These are phyloP conservation scores for Thielaviopsis populi DNA, from an alignment of 2,329 filamentous ascomycete genomes.

Conservation along the genomic window DNA sequence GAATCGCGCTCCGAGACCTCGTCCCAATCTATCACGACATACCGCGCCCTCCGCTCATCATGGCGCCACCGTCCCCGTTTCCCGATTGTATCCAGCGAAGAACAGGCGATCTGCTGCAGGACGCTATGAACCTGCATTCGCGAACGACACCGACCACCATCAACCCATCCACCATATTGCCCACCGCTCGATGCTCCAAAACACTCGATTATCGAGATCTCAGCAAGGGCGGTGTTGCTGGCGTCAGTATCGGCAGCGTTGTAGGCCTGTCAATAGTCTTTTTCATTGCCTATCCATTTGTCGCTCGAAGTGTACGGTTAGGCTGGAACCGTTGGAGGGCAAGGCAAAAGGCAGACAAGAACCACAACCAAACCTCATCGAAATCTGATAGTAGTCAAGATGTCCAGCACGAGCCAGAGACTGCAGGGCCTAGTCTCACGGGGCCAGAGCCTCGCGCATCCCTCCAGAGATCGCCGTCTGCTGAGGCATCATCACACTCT, in stretches of 20 bases:
- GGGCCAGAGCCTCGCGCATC: background rate
- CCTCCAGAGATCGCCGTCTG: background rate
- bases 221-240: constrained; percentile 39
- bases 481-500: background rate
- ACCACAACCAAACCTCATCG: background rate
- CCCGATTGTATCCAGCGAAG: background rate
- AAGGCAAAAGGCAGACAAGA: background rate
- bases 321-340: constrained; percentile 12
- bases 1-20: background rate
- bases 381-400: background rate
- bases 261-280: constrained; percentile 19
- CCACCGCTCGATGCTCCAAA: background rate
- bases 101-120: constrained; percentile 4
- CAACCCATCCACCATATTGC: background rate
- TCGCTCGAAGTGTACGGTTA: constrained; percentile 15
- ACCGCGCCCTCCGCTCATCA: background rate
- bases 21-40: background rate
- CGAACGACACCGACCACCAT: background rate
- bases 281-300: constrained; percentile 17
- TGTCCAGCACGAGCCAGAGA: background rate
- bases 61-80: constrained; percentile 6
- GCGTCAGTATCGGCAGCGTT: constrained; percentile 39
- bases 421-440: background rate
- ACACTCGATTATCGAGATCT: constrained; percentile 17
- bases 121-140: constrained; percentile 10